Conservation (phyloP, 306 rosid species). For the Fragaria vesca region DNA sequence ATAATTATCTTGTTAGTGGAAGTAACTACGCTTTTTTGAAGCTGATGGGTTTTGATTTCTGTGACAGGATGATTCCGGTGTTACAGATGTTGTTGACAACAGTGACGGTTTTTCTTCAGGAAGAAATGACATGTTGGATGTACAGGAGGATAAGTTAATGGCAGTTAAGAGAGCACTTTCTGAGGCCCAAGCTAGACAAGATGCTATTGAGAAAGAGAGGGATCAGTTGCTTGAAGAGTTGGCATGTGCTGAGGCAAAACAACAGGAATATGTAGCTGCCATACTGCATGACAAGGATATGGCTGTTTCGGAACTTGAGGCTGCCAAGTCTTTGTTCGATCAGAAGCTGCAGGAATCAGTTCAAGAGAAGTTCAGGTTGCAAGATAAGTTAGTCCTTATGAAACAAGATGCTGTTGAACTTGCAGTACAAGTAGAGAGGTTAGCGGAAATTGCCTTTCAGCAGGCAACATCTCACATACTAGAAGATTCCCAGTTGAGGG, state of each 20-base stretch:
- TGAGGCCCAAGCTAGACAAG: constrained; percentile 48
- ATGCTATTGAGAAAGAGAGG: constrained; percentile 58
- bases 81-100: constrained; percentile 40
- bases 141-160: constrained; percentile 41
- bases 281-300: constrained; percentile 65
- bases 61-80: constrained; percentile 55
- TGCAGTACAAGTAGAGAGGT: constrained; percentile 76
- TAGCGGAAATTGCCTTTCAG: constrained; percentile 69
- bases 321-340: constrained; percentile 53
- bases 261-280: constrained; percentile 50
- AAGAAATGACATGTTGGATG: constrained; percentile 32
- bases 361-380: constrained; percentile 56
- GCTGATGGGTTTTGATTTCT: constrained; percentile 29
- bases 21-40: constrained; percentile 2
- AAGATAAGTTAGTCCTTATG: constrained; percentile 67
- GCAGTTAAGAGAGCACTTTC: constrained; percentile 47
- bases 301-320: constrained; percentile 63
- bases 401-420: constrained; percentile 73
- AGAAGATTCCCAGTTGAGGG: constrained; percentile 65
- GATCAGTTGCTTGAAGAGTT: constrained; percentile 60
- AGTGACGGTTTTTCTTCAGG: constrained; percentile 38
- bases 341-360: constrained; percentile 58
- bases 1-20: neutral
- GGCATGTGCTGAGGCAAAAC: constrained; percentile 51
- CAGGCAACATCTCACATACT: constrained; percentile 78